phyloP scores from a whole-genome alignment of 2,329 filamentous ascomycete species.

The Epichloe sylvatica region DNA sequence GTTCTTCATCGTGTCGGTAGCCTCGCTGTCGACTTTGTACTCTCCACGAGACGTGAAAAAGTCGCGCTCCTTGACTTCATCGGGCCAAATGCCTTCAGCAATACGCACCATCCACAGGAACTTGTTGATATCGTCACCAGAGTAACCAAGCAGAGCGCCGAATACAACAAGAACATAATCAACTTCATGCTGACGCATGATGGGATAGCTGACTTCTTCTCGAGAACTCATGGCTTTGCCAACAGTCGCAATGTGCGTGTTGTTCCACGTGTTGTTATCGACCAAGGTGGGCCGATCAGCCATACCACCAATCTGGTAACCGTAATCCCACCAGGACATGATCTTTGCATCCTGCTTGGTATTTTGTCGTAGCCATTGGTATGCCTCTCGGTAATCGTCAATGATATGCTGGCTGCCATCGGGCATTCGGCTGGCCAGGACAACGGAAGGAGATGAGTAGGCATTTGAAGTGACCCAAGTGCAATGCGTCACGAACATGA shows the following conservation, averaged over 20 bases:
- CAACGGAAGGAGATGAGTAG: constrained; percentile 95
- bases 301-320: constrained; percentile 99
- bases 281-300: constrained; percentile 92
- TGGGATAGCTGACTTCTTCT: constrained; percentile 96
- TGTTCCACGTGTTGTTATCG: constrained; percentile 99
- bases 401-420: constrained; percentile 98
- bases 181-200: constrained; percentile 96
- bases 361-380: constrained; percentile 98
- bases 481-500: constrained; percentile 93
- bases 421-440: constrained; percentile 79
- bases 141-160: constrained; percentile 89
- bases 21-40: constrained; percentile 85
- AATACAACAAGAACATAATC: constrained; percentile 98
- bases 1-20: constrained; percentile 96
- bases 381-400: constrained; percentile 96
- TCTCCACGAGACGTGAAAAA: constrained; percentile 92
- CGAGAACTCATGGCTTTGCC: constrained; percentile 97
- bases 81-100: constrained; percentile 98
- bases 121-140: constrained; percentile 98
- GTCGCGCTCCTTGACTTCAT: constrained; percentile 91
- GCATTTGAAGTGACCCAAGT: constrained; percentile 99
- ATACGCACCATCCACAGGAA: constrained; percentile 99
- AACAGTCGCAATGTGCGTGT: constrained; percentile 97
- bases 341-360: constrained; percentile 90
- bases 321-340: constrained; percentile 99